Conservation (phyloP, 139 green algal genomes). For the Closterium sp. region DNA sequence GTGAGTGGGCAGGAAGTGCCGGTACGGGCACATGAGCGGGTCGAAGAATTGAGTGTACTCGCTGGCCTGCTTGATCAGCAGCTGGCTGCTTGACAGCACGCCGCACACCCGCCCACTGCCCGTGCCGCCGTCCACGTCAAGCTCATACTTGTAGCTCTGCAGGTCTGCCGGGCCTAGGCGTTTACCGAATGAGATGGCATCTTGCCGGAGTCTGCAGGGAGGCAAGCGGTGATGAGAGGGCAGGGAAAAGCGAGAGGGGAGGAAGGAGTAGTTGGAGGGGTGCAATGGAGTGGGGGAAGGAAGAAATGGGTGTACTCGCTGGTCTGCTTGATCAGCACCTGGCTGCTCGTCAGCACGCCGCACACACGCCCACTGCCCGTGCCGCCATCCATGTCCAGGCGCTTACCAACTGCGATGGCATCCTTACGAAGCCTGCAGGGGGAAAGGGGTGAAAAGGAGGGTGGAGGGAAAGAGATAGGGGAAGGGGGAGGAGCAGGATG, state of each 20-base stretch:
- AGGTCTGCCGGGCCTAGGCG: too few relatives aligned
- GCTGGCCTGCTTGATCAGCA: background rate
- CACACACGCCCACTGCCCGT: too few relatives aligned
- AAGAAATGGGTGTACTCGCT: background rate
- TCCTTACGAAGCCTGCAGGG: too few relatives aligned
- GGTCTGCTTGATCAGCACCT: background rate
- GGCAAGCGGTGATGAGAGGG: background rate
- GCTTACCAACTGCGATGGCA: too few relatives aligned
- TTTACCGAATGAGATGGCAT: background rate
- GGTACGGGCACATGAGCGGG: background rate
- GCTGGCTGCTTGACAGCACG: background rate
- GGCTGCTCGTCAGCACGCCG: background rate
- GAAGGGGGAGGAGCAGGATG: too few relatives aligned
- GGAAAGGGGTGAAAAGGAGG: too few relatives aligned
- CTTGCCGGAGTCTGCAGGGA: background rate
- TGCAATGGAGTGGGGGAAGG: too few relatives aligned
- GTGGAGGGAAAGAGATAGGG: too few relatives aligned
- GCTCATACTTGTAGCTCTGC: background rate
- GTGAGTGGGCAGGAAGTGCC: background rate
- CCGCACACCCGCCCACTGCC: background rate
- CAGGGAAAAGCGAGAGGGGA: background rate
- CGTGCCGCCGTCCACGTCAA: background rate
- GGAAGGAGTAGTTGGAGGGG: too few relatives aligned
- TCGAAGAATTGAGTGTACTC: background rate
- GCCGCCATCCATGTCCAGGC: too few relatives aligned